phyloP scores from a whole-genome alignment of 208 protist genomes.

The Leishmania arabica region DNA sequence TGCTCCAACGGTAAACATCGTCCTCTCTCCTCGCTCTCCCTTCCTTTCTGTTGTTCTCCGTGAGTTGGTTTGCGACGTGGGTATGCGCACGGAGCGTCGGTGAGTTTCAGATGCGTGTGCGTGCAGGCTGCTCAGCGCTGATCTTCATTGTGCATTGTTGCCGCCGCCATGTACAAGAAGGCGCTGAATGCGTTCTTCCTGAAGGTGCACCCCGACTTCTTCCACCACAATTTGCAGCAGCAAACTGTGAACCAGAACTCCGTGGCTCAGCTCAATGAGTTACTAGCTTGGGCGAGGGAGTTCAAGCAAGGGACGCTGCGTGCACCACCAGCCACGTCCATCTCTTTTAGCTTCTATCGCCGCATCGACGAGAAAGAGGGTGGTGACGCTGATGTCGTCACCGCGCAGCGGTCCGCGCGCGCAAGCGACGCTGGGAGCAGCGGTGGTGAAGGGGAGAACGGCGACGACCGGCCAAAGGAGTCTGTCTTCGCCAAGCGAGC shows the following conservation, averaged over 20 bases:
- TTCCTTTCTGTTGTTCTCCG: not conserved
- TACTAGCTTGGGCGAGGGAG: constrained; percentile 88
- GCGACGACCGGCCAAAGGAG: constrained; percentile 8
- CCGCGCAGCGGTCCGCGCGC: not conserved
- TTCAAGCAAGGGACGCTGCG: constrained; percentile 80
- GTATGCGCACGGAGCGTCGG: not conserved
- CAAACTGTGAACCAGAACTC: constrained; percentile 84
- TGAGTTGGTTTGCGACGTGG: not conserved
- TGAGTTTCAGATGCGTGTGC: not conserved
- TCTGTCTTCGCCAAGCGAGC: constrained; percentile 28
- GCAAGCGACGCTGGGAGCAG: not conserved
- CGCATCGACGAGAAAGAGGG: constrained; percentile 49
- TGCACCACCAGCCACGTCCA: constrained; percentile 71
- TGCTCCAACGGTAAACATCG: not conserved
- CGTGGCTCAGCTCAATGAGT: constrained; percentile 91
- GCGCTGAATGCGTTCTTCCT: constrained; percentile 91
- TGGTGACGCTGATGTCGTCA: not conserved
- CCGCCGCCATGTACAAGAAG: constrained; percentile 86
- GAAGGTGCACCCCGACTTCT: constrained; percentile 94
- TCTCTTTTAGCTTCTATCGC: constrained; percentile 85
- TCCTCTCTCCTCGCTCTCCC: not conserved
- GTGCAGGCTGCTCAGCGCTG: not conserved
- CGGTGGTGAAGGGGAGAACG: not conserved
- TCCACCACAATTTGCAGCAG: constrained; percentile 77
- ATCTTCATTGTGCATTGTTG: not conserved